Conservation (phyloP, 768 basidiomycete genomes). For the Pleurotus sapidus region DNA sequence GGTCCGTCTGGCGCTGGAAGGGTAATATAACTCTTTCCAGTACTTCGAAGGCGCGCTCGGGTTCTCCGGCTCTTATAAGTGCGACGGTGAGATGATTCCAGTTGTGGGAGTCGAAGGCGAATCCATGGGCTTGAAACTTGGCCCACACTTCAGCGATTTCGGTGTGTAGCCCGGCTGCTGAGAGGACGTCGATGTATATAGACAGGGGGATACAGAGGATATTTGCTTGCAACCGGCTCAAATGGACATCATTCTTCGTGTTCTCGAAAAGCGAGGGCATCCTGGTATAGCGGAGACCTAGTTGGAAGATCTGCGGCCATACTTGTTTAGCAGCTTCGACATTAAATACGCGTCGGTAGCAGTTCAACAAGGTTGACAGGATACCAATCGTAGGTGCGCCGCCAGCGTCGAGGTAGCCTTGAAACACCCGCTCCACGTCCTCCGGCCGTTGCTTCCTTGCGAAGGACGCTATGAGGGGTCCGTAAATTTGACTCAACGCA, state of each 20-base stretch:
- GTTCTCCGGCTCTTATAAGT: conserved; percentile 75
- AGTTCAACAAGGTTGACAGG: conserved; percentile 66
- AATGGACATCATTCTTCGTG: conserved; percentile 12
- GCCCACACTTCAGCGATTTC: conserved; percentile 69
- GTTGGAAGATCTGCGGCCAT: conserved; percentile 67
- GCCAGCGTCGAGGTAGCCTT: conserved; percentile 49
- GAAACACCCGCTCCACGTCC: conserved; percentile 55
- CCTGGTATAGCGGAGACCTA: conserved; percentile 44
- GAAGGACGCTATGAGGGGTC: conserved; percentile 58
- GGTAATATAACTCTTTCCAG: conserved; percentile 76
- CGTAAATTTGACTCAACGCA: conserved; percentile 54
- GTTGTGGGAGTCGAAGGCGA: conserved; percentile 83
- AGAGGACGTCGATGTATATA: conserved; percentile 76
- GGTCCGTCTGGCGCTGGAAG: conserved; percentile 34
- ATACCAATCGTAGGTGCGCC: conserved; percentile 57
- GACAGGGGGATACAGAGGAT: conserved; percentile 78
- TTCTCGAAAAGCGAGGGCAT: conserved; percentile 29
- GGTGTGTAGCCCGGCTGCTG: conserved; percentile 55
- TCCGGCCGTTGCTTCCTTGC: conserved; percentile 37
- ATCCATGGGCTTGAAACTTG: conserved; percentile 56
- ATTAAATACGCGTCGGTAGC: conserved; percentile 60
- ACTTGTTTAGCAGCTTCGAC: conserved; percentile 51
- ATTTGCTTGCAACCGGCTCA: conserved; percentile 33
- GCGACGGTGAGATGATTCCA: conserved; percentile 85
- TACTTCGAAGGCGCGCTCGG: conserved; percentile 81